Evolutionary conservation across 805 yeast species (phyloP).

Genomic region (Candida stauntonica): DNA sequence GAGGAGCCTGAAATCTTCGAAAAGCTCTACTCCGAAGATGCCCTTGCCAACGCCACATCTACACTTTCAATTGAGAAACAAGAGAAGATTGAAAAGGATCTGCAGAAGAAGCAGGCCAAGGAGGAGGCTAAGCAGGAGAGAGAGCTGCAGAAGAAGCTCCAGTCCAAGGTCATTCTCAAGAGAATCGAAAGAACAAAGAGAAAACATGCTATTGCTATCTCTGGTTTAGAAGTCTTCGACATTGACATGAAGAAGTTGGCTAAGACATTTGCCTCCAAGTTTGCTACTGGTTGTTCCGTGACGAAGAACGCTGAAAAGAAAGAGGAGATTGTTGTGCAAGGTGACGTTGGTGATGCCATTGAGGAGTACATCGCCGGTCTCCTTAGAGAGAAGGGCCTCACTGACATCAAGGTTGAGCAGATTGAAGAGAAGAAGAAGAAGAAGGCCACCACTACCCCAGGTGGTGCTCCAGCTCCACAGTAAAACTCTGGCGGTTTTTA

Average conservation of each 20-base stretch:
- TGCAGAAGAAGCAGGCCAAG: conserved; percentile 79
- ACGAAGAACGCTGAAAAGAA: conserved; percentile 86
- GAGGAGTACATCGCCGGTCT: conserved; percentile 68
- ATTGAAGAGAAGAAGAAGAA: conserved; percentile 78
- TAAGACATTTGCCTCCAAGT: conserved; percentile 87
- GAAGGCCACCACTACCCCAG: conserved; percentile 31
- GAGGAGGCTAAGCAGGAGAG: conserved; percentile 83
- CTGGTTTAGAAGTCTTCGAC: conserved; percentile 85
- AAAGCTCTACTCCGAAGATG: conserved; percentile 57
- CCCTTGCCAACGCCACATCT: conserved; percentile 51
- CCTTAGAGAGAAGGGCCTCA: conserved; percentile 75
- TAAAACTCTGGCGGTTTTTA: background rate
- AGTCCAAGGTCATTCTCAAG: conserved; percentile 79
- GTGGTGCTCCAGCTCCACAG: conserved; percentile 10
- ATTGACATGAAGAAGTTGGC: conserved; percentile 87
- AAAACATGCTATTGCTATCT: conserved; percentile 79
- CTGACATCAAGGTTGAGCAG: conserved; percentile 84
- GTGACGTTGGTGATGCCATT: conserved; percentile 91
- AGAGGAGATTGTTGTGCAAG: conserved; percentile 89
- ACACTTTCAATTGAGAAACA: conserved; percentile 72
- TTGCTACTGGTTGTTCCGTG: conserved; percentile 94
- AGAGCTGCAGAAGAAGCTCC: conserved; percentile 69
- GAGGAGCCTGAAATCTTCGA: conserved; percentile 53
- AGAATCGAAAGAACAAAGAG: conserved; percentile 87
- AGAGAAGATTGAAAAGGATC: conserved; percentile 74